Base-by-base conservation (phyloP, 805 yeast genomes). In the Candida loeiensis region DNA sequence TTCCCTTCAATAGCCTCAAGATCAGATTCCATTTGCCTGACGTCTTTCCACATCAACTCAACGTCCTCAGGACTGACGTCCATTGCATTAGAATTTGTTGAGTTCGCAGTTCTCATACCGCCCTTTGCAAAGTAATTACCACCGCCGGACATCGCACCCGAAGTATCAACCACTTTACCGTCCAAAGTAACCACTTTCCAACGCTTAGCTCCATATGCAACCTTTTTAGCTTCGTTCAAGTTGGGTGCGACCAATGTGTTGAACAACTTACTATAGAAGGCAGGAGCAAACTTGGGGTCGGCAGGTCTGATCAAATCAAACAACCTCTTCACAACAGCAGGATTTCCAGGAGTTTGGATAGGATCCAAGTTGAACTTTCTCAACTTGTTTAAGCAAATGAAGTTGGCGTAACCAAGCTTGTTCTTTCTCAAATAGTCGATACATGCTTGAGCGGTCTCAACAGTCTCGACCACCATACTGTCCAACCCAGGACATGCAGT, bases 61-160 rank as follows among this genome's bases (percentile, higher is more conserved):
- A 86, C 73, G 35, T 80, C 86, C 13, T 73, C 79, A 16, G 77
- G 79, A 3, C 82, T 69, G 11, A 74, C 58, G n/a, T 66, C 70
- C 41, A 48, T 42, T 3, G 50, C 54, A 16, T 50, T 52, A 3
- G 56, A 46, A 6, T 45, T 45, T 1, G 65, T 50, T 4, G 65
- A 63, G 14, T 76, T 69, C 1, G 67, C 56, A 29, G 74, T 63
- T 43, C 73, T 78, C 95, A 93, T 88, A 2, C 84, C 82, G 4
- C 98, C 99, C 37, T 74, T 74, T 13, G 76, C 72, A 6, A 73
- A 75, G 28, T 74, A 68, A 40, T 72, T 75, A 39, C 98, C 99
- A 63, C 99, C 99, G 52, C 99, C 99, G 34, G 95, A 80, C 82
- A 95, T 81, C 1, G 97, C 86, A 61, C 99, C 99, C 2, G 95